A percentile compares a stretch with the other conserved stretches of the same genome.
These are phyloP conservation scores for Dictyostelium capitatum DNA, from an alignment of 78 protist genomes.

Conservation along the genomic window DNA sequence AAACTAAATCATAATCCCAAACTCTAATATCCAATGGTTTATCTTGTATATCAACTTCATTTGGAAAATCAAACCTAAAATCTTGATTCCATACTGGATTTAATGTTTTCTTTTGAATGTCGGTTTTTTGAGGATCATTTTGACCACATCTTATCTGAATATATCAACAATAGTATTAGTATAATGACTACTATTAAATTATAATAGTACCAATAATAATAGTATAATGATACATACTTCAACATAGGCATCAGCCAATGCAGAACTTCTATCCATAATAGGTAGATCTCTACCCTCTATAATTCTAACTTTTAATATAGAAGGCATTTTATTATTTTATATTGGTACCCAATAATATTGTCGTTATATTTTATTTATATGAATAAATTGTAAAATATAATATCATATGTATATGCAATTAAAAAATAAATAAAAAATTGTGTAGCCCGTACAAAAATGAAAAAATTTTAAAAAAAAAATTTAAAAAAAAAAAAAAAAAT, in stretches of 20 bases:
- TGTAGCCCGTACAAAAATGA: no score
- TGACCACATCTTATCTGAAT: constrained; percentile 41
- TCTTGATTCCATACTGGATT: constrained; percentile 92
- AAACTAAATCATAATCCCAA: constrained; percentile 93
- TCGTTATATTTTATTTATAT: no score
- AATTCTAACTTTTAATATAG: constrained; percentile 87
- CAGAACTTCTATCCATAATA: constrained; percentile 94
- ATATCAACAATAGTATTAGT: background rate
- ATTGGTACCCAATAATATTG: no score
- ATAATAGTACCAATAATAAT: background rate
- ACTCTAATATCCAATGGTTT: constrained; percentile 92
- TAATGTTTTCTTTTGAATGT: constrained; percentile 84
- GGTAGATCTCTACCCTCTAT: constrained; percentile 94
- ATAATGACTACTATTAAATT: background rate
- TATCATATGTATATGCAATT: no score
- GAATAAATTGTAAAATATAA: no score
- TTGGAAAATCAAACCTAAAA: constrained; percentile 87
- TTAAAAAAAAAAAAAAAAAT: no score
- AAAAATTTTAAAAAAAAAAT: no score
- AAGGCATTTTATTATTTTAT: constrained; percentile 78
- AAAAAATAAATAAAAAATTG: no score
- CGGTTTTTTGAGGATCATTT: constrained; percentile 83
- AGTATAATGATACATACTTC: constrained; percentile 57
- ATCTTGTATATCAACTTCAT: constrained; percentile 91
- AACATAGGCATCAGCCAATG: constrained; percentile 95